Evolutionary conservation across 1,284 basidiomycete species (phyloP).

Genomic region (Phenoliferia sp.): DNA sequence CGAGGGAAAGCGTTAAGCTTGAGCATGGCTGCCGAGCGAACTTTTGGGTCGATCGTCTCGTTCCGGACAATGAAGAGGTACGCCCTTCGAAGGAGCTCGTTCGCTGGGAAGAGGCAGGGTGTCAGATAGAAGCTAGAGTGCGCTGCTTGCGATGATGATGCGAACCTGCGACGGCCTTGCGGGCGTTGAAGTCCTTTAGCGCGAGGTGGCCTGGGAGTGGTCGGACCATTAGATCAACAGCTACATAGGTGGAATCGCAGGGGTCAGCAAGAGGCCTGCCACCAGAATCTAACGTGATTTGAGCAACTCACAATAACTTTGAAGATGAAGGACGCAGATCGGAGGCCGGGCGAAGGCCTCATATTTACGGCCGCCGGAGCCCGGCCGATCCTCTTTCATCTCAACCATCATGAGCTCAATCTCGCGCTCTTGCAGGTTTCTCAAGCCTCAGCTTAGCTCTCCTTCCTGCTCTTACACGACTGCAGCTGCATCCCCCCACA

Average conservation of each 20-base stretch:
- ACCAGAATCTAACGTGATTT: not conserved
- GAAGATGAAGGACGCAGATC: no score
- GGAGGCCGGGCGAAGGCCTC: not conserved
- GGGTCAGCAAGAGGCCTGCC: not conserved
- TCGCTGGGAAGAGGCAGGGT: conserved; percentile 8
- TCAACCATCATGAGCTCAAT: not conserved
- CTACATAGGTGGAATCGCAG: no score
- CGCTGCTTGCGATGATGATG: no score
- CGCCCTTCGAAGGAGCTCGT: conserved; percentile 27
- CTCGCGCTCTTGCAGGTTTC: not conserved
- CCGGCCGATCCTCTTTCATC: not conserved
- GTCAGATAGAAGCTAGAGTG: not conserved
- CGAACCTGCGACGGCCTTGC: conserved; percentile 20
- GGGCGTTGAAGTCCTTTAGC: conserved; percentile 31
- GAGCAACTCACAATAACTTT: not conserved
- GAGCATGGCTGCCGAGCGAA: conserved; percentile 30
- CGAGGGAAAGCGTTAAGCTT: conserved; percentile 32
- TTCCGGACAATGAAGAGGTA: conserved; percentile 32
- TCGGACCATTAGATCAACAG: no score
- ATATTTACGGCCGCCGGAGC: not conserved
- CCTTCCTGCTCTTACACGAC: not conserved
- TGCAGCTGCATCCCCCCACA: not conserved
- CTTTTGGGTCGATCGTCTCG: conserved; percentile 29
- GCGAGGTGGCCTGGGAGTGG: conserved; percentile 31
- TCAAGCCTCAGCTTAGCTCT: not conserved